Evolutionary conservation across 345 rosid genomes (phyloP), one percentile per base, ranked within the genome.

Genomic region (Eucalyptus microcorys): DNA sequence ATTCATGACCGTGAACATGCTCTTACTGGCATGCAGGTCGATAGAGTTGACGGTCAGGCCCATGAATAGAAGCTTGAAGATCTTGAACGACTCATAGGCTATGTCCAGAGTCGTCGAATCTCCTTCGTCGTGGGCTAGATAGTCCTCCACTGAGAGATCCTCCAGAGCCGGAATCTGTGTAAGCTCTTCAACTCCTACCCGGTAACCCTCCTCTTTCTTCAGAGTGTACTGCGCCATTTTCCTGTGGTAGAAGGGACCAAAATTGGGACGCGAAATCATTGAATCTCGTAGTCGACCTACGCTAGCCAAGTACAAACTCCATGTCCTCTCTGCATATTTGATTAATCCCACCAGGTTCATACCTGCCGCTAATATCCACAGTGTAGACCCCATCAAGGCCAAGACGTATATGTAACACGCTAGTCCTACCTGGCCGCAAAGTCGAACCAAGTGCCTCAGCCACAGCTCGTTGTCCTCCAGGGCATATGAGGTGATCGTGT

Each of bases 11-110:
- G 4, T 7, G n/a, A 91, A 87, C 81, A 86, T 45, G 17, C 16
- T 11, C 43, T 19, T 87, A 87, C 91, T 92, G 7, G 6, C 49
- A 1, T 88, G 49, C 19, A 81, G 50, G 10, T 92, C 93, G n/a
- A 49, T 87, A 3, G 40, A 88, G 85, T 85, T 86, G 71, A 91
- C 86, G 89, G 87, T 91, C 40, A 93, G 91, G 64, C 90, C 91
- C 14, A 81, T 87, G 27, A 88, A 88, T 1, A 92, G 81, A 24
- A 90, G 86, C 68, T 86, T 87, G 88, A 88, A 92, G 26, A 40
- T 61, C 50, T 43, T 47, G 79, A 87, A 64, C 50, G 30, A n/a
- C 34, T 27, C 34, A 2, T 26, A 49, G 34, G 84, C 88, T 87
- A 14, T 47, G 34, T 4, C 32, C 80, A 87, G 68, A 27, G 68